Percentiles rank a stretch among this genome's conserved stretches.
These are phyloP conservation scores for Penicillium sp. DNA, from an alignment of 2,329 filamentous ascomycete species.

Conservation along the genomic window DNA sequence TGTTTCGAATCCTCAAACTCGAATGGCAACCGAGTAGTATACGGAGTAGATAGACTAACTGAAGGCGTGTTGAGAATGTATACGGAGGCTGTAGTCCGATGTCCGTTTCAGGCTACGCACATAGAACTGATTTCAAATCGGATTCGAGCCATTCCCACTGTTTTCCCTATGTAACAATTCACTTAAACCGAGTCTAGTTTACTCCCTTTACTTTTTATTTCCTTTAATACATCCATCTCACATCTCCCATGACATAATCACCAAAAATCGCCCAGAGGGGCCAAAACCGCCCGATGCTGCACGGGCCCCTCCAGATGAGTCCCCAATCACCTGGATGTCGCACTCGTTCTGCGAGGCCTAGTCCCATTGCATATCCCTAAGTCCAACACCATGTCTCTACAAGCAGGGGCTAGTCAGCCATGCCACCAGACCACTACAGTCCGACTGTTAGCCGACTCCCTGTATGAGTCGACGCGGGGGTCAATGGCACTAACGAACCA, in stretches of 20 bases:
- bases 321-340: neutral
- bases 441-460: conserved; percentile 8
- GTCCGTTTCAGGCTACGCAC: neutral
- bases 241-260: neutral
- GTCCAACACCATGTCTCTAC: neutral
- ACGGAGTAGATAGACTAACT: neutral
- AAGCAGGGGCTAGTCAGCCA: neutral
- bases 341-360: neutral
- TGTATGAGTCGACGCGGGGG: conserved; percentile 11
- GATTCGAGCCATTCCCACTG: neutral
- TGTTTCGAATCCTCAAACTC: neutral
- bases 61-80: neutral
- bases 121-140: neutral
- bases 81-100: neutral
- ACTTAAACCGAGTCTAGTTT: neutral
- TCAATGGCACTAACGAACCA: conserved; percentile 11
- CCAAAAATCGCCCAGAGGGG: neutral
- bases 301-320: neutral
- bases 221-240: neutral
- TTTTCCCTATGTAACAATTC: neutral
- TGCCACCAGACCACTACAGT: conserved; percentile 7
- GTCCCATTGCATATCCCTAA: neutral
- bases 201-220: neutral
- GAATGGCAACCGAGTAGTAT: neutral
- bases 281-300: neutral